A percentile compares a stretch with the other conserved stretches of the same genome.
These are phyloP conservation scores for Peronospora tabacina DNA, from an alignment of 352 stramenopile genomes.

Conservation along the genomic window DNA sequence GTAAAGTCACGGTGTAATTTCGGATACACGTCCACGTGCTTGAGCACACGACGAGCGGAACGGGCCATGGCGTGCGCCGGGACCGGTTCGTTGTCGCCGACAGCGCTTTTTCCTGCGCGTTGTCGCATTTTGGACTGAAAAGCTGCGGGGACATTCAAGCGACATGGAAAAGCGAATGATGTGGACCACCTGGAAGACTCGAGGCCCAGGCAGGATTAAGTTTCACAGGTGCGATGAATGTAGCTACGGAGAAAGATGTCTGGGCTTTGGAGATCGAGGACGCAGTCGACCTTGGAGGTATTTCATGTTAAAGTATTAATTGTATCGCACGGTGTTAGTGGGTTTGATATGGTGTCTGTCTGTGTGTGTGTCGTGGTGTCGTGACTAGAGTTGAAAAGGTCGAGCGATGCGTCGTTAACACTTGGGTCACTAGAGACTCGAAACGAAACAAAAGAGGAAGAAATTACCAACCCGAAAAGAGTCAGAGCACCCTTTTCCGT, in stretches of 20 bases:
- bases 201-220: too few species aligned
- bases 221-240: too few species aligned
- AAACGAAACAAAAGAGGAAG: not conserved
- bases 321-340: too few species aligned
- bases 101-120: conserved; percentile 47
- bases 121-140: conserved; percentile 38
- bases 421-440: conserved; percentile 14
- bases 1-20: conserved; percentile 95
- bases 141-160: conserved; percentile 8
- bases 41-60: conserved; percentile 54
- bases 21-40: conserved; percentile 89
- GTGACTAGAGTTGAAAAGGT: too few species aligned
- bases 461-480: too few species aligned
- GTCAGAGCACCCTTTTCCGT: too few species aligned
- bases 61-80: conserved; percentile 24
- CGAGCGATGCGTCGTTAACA: too few species aligned
- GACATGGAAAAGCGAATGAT: conserved; percentile 8
- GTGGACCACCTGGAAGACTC: conserved; percentile 3
- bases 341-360: too few species aligned
- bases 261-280: too few species aligned
- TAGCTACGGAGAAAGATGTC: not conserved
- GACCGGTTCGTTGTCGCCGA: conserved; percentile 35
- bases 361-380: too few species aligned
- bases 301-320: too few species aligned
- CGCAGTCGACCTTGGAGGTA: too few species aligned